phyloP scores from a whole-genome alignment of 2,329 filamentous ascomycete species.

The Diaporthe sp. region DNA sequence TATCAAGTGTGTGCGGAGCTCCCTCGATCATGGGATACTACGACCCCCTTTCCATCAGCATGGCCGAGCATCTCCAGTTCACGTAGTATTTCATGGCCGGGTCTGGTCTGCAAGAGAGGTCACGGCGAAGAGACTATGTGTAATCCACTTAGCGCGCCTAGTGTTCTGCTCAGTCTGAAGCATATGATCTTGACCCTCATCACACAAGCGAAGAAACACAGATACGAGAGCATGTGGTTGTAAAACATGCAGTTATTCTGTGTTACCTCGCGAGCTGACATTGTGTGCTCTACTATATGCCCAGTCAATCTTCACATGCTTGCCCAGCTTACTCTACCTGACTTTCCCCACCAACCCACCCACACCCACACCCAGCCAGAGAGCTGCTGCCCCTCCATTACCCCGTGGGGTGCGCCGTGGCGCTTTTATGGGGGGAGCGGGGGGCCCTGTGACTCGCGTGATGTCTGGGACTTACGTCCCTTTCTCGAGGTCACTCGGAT shows the following conservation, averaged over 20 bases:
- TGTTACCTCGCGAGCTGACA: no score
- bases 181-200: background rate
- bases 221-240: background rate
- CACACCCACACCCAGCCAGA: no score
- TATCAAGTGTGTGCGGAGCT: background rate
- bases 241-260: background rate
- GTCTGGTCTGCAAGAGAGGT: background rate
- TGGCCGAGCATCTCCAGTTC: no score
- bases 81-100: background rate
- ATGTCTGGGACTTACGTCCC: background rate
- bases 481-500: background rate
- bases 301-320: conserved; percentile 18
- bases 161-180: background rate
- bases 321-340: background rate
- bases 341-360: conserved; percentile 23
- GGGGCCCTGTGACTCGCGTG: conserved; percentile 11
- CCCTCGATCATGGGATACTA: background rate
- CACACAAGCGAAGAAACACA: background rate
- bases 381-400: conserved; percentile 10
- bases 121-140: background rate
- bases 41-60: background rate
- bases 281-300: background rate
- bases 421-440: background rate
- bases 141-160: background rate
- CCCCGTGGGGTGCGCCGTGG: conserved; percentile 27